Percentiles rank a stretch among this genome's conserved stretches.
Conservation (phyloP, 768 basidiomycete genomes). For the Mycena alexandri region DNA sequence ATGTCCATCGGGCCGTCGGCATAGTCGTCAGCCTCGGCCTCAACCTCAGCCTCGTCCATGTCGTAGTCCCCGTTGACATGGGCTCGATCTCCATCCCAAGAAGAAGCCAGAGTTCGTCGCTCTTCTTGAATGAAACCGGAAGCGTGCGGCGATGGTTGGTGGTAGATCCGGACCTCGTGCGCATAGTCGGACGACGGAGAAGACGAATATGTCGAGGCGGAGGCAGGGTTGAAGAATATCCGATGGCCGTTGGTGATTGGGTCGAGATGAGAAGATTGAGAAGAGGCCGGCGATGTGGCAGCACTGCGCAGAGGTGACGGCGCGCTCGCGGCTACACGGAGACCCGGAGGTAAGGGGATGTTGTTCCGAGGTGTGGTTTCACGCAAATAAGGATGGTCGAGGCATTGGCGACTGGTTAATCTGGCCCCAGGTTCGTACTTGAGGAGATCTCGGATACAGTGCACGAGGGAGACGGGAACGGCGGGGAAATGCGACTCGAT, state of each 20-base stretch:
- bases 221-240: conserved; percentile 21
- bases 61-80: conserved; percentile 60
- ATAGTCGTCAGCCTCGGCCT: conserved; percentile 56
- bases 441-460: conserved; percentile 92
- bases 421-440: conserved; percentile 92
- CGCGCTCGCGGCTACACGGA: conserved; percentile 56
- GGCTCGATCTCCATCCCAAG: conserved; percentile 40
- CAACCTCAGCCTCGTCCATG: conserved; percentile 71
- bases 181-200: conserved; percentile 49
- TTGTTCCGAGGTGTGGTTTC: conserved; percentile 80
- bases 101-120: conserved; percentile 43
- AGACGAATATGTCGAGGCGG: conserved; percentile 41
- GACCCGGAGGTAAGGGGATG: conserved; percentile 70
- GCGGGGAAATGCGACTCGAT: conserved; percentile 51
- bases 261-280: conserved; percentile 30
- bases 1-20: conserved; percentile 63
- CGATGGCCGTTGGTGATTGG: conserved; percentile 33
- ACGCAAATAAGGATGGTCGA: conserved; percentile 90
- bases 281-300: conserved; percentile 29
- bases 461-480: conserved; percentile 84
- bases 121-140: conserved; percentile 44
- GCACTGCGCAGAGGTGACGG: conserved; percentile 52
- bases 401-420: conserved; percentile 87
- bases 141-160: conserved; percentile 48
- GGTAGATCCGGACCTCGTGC: conserved; percentile 48